Conservation (phyloP, 176 grass and related monocot species). For the Triticum monococcum region DNA sequence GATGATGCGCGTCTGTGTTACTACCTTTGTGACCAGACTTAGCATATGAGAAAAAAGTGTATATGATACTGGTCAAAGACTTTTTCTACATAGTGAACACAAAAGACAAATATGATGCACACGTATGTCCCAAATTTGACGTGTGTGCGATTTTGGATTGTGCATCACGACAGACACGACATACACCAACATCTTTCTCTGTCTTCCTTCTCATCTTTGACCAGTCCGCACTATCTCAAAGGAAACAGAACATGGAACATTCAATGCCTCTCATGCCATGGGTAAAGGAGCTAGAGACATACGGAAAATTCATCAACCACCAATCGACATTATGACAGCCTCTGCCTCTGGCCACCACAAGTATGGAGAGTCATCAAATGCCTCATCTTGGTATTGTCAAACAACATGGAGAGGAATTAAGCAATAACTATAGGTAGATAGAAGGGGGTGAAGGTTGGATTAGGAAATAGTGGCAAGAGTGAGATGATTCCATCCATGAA, state of each 20-base stretch:
- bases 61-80: not conserved
- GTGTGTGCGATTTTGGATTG: not conserved
- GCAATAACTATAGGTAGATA: no score
- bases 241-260: no score
- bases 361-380: no score
- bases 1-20: not conserved
- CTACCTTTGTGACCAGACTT: not conserved
- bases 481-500: not conserved
- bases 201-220: no score
- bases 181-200: not conserved
- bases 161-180: not conserved
- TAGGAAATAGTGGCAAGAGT: not conserved
- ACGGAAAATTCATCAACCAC: no score
- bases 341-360: no score
- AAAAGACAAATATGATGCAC: not conserved
- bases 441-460: not conserved
- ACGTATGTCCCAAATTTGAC: not conserved
- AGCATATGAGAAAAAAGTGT: not conserved
- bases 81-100: not conserved
- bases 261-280: no score
- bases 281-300: no score
- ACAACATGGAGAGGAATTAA: no score
- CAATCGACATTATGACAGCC: no score
- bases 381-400: no score
- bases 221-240: no score